Base-by-base conservation (phyloP, 768 basidiomycete species). In the Auriscalpium microsporum region DNA sequence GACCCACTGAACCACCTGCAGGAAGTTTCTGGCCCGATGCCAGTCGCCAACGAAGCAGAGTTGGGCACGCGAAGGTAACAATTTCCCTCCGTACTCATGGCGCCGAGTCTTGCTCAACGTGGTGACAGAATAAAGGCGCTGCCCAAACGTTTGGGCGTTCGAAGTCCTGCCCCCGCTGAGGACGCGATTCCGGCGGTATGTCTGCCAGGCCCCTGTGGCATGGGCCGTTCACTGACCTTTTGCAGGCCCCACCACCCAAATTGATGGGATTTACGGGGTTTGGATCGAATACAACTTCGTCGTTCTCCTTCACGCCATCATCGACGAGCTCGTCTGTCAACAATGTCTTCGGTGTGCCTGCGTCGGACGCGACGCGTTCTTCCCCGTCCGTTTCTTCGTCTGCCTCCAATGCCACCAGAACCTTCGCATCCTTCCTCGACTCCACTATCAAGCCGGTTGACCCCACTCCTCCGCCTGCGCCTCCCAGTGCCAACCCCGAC, bases 201-300 rank as follows among this genome's bases (percentile, higher is more conserved):
- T 28, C 28, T 28, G 28, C n/a, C n/a, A 28, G 28, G 2, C 2
- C 28, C 4, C 28, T 28, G 28, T 28, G 28, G 28, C 28, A 28
- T 28, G 28, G 28, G 2, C 28, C 28, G 28, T 4, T 28, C 28
- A 7, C 7, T 28, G 28, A 28, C 28, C 28, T 1, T 28, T 28
- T 28, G 28, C 28, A 28, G 28, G 21, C 49, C 28, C 52, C 73
- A 16, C 59, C 70, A 13, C 72, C 74, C 38, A 83, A 78, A 63
- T 81, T 82, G 61, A 67, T 63, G 37, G 73, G 73, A 1, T 85
- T 85, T 62, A 56, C 67, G 14, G 83, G 81, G 4, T 83, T 84
- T 58, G 81, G 78, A 7, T 57, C 69, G 36, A 11, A 37, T 21
- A 14, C 38, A 7, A 45, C 45, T 14, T 54, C 53, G n/a, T 38